These are phyloP conservation scores for Kalaharituber pfeilii DNA, from an alignment of 2,329 filamentous ascomycete genomes.

Conservation along the genomic window DNA sequence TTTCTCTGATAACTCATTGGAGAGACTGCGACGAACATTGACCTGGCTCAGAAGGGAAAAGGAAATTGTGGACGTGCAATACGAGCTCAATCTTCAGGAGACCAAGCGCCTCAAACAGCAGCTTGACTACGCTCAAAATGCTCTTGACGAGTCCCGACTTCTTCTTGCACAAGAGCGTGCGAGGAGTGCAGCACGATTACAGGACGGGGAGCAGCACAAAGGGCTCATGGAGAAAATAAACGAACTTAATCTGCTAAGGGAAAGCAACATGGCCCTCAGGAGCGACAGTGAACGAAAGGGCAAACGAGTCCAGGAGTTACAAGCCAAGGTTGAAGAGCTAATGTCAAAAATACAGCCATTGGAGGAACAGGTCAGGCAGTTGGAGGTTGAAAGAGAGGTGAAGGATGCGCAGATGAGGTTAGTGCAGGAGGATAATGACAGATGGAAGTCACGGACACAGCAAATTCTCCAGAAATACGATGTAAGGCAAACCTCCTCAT, in stretches of 20 bases:
- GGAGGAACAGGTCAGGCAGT: conserved; percentile 58
- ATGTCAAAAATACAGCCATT: conserved; percentile 62
- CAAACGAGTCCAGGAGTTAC: conserved; percentile 56
- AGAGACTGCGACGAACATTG: conserved; percentile 77
- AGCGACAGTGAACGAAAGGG: conserved; percentile 70
- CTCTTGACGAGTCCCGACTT: conserved; percentile 74
- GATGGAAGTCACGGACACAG: conserved; percentile 90
- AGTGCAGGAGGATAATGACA: conserved; percentile 76
- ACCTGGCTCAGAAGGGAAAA: conserved; percentile 86
- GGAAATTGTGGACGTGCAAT: conserved; percentile 93
- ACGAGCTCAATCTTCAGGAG: conserved; percentile 76
- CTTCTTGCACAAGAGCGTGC: conserved; percentile 83
- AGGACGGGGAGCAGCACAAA: conserved; percentile 61
- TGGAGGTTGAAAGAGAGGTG: conserved; percentile 64
- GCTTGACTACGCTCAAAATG: conserved; percentile 65
- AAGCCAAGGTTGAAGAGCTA: conserved; percentile 55
- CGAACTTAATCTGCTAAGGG: conserved; percentile 86
- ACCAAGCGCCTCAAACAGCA: conserved; percentile 78
- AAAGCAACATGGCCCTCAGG: conserved; percentile 81
- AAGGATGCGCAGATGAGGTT: conserved; percentile 79
- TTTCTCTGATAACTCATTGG: conserved; percentile 42
- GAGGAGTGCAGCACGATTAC: conserved; percentile 53
- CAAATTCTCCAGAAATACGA: conserved; percentile 94
- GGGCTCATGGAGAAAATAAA: conserved; percentile 89
- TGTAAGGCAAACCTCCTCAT: conserved; percentile 11